These are phyloP conservation scores for Nigrospora osmanthi DNA, from an alignment of 2,329 filamentous ascomycete species.

Conservation along the genomic window DNA sequence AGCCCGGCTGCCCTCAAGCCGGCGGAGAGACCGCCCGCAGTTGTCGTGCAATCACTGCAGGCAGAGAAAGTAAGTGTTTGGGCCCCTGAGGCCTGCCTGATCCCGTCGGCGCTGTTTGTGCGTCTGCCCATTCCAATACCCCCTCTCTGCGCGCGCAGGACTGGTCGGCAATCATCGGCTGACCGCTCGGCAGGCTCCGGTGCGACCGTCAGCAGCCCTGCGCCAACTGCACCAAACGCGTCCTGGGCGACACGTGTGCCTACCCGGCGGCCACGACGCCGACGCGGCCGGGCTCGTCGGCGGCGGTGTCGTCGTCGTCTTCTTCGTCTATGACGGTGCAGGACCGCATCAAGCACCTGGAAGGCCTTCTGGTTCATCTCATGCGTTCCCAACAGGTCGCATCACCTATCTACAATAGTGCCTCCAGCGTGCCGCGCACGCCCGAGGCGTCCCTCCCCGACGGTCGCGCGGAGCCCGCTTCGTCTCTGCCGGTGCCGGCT, in stretches of 20 bases:
- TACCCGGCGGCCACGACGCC: slow-evolving; percentile 1
- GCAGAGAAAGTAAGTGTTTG: slow-evolving; percentile 21
- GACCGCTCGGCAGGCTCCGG: slow-evolving; percentile 8
- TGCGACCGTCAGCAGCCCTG: slow-evolving; percentile 17
- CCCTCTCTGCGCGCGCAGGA: too few species aligned
- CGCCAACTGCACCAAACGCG: slow-evolving; percentile 10
- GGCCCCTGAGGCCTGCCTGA: too few species aligned
- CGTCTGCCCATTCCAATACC: too few species aligned
- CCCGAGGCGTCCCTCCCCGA: not conserved
- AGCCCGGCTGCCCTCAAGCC: slow-evolving; percentile 7
- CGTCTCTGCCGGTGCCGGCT: not conserved
- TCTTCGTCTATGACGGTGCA: not conserved
- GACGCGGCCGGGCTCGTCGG: not conserved
- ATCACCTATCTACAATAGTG: slow-evolving; percentile 4
- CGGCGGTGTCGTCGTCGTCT: slow-evolving; percentile 8
- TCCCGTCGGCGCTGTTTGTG: too few species aligned
- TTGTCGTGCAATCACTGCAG: slow-evolving; percentile 26
- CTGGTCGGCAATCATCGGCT: not conserved
- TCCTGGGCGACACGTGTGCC: slow-evolving; percentile 12
- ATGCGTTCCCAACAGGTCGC: slow-evolving; percentile 3
- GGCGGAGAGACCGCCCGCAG: slow-evolving; percentile 23
- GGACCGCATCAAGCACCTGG: not conserved
- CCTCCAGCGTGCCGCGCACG: too few species aligned
- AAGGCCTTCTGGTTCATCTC: not conserved
- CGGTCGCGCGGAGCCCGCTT: not conserved